phyloP scores from a whole-genome alignment of 495 filamentous ascomycete species.

The Penicillium longicatenatum region DNA sequence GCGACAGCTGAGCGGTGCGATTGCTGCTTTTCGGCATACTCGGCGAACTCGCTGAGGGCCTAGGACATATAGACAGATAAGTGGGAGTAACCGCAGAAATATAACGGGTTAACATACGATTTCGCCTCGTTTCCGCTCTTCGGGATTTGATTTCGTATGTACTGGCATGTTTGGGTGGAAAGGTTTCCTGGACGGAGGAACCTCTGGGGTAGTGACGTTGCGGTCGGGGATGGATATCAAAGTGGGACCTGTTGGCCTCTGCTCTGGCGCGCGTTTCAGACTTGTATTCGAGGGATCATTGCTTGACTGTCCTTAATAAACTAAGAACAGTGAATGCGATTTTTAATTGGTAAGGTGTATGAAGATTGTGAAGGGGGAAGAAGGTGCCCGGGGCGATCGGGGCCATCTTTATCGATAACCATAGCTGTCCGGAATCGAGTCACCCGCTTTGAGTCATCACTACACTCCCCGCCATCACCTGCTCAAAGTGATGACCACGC shows the following conservation, averaged over 20 bases:
- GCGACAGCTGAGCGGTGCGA: slow-evolving; percentile 56
- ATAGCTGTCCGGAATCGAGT: slow-evolving; percentile 14
- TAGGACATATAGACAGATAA: slow-evolving; percentile 33
- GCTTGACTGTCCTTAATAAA: slow-evolving; percentile 21
- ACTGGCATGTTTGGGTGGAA: slow-evolving; percentile 32
- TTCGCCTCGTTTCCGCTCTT: slow-evolving; percentile 85
- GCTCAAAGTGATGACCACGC: slow-evolving; percentile 8
- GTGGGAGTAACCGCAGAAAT: neutral
- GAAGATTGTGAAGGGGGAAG: slow-evolving; percentile 2
- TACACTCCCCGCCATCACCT: slow-evolving; percentile 3
- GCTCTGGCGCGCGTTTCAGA: slow-evolving; percentile 34
- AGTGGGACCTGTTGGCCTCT: slow-evolving; percentile 14
- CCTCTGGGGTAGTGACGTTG: slow-evolving; percentile 26
- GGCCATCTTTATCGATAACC: slow-evolving; percentile 46
- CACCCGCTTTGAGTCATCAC: slow-evolving; percentile 34
- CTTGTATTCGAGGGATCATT: slow-evolving; percentile 53
- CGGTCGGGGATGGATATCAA: slow-evolving; percentile 23
- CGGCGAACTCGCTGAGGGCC: slow-evolving; percentile 96
- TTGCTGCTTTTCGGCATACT: slow-evolving; percentile 96
- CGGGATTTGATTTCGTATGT: slow-evolving; percentile 59
- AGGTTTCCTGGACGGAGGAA: slow-evolving; percentile 12
- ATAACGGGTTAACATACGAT: slow-evolving; percentile 53
- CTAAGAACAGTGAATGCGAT: slow-evolving; percentile 10
- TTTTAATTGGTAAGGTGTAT: neutral
- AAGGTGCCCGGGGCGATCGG: slow-evolving; percentile 4